phyloP scores from a whole-genome alignment of 129 eudicot species.

The Flaveria sonorensis region DNA sequence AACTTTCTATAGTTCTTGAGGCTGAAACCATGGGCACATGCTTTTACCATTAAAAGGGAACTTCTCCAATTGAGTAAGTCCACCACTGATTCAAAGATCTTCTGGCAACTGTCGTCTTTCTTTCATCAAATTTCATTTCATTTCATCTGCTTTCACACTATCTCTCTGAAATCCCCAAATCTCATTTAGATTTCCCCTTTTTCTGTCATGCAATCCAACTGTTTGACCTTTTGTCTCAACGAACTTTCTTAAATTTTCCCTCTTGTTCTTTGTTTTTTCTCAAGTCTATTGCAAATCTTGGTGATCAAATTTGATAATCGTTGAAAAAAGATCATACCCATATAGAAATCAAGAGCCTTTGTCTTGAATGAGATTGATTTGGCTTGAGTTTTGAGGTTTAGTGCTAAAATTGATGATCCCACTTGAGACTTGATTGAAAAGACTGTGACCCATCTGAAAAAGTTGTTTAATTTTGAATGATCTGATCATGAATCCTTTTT shows the following conservation, averaged over 20 bases:
- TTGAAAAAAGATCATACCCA: constrained; percentile 15
- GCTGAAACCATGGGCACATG: constrained; percentile 33
- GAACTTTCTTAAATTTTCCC: constrained; percentile 11
- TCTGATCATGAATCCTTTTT: constrained; percentile 49
- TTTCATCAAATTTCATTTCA: constrained; percentile 33
- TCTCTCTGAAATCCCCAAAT: constrained; percentile 22
- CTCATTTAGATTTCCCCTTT: constrained; percentile 14
- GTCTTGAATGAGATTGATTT: too few relatives aligned
- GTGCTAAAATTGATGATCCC: constrained; percentile 21
- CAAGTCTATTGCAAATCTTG: constrained; percentile 13
- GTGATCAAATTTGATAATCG: constrained; percentile 7
- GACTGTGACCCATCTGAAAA: background rate
- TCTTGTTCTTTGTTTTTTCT: background rate
- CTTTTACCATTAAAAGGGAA: constrained; percentile 37
- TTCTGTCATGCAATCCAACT: constrained; percentile 16
- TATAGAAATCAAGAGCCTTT: background rate
- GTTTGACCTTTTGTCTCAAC: constrained; percentile 30
- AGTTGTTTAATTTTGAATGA: background rate
- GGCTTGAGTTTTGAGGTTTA: background rate
- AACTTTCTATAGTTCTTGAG: constrained; percentile 34
- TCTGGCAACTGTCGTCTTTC: constrained; percentile 33
- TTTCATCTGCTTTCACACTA: constrained; percentile 23
- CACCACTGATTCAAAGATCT: constrained; percentile 24
- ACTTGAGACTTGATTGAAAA: constrained; percentile 29
- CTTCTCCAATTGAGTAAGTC: constrained; percentile 58